These are phyloP conservation scores for Harringtonia lauricola DNA, from an alignment of 2,329 filamentous ascomycete genomes.

Conservation along the genomic window DNA sequence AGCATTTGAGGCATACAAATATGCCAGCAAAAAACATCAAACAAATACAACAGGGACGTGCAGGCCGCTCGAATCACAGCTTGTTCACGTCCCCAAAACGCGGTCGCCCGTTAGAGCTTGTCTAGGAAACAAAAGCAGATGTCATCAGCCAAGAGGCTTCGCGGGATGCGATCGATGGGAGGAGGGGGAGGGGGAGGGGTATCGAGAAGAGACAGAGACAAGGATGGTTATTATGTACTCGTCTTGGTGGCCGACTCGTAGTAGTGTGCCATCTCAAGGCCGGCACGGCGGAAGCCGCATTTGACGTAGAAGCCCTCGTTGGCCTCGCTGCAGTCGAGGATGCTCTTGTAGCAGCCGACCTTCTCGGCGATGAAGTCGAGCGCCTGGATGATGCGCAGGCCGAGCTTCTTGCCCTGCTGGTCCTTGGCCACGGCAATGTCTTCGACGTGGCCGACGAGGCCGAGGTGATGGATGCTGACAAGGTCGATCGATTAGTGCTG, in stretches of 20 bases:
- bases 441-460: conserved; percentile 88
- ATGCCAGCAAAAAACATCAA: no score
- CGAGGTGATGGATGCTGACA: conserved; percentile 63
- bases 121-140: no score
- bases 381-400: conserved; percentile 84
- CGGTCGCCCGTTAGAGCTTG: no score
- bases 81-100: no score
- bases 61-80: no score
- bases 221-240: conserved; percentile 4
- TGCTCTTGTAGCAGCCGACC: conserved; percentile 93
- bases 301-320: conserved; percentile 98
- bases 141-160: no score
- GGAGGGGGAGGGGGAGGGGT: no score
- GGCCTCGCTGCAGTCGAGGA: conserved; percentile 89
- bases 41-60: no score
- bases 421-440: conserved; percentile 93
- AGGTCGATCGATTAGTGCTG: no score
- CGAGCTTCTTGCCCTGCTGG: conserved; percentile 95
- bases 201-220: not conserved
- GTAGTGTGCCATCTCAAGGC: conserved; percentile 95
- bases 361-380: conserved; percentile 79
- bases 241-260: conserved; percentile 49
- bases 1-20: no score
- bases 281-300: conserved; percentile 87
- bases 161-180: no score